Conservation (phyloP, 2,329 filamentous ascomycete species). For the Colletotrichum spaethianum region DNA sequence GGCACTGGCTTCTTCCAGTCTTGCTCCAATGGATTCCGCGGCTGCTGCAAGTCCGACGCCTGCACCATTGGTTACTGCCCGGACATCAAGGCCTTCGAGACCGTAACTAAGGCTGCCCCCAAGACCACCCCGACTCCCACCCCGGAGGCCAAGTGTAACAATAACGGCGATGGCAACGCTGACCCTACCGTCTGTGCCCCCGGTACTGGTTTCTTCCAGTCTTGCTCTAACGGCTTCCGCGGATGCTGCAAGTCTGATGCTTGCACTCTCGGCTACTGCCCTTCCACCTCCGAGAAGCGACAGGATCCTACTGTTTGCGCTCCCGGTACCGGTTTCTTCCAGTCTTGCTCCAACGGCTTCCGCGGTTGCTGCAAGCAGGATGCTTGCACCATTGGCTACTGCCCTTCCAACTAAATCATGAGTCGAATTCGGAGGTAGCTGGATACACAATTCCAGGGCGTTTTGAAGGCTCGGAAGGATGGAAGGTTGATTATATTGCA, state of each 20-base stretch:
- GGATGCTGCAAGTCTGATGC: conserved; percentile 37
- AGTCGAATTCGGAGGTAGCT: not conserved
- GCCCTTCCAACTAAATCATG: conserved; percentile 27
- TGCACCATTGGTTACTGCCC: conserved; percentile 35
- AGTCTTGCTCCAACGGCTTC: conserved; percentile 40
- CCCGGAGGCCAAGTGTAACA: conserved; percentile 6
- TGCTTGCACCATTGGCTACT: conserved; percentile 34
- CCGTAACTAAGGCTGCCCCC: conserved; percentile 10
- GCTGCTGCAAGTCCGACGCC: conserved; percentile 33
- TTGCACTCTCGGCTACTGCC: conserved; percentile 9
- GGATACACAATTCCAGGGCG: not conserved
- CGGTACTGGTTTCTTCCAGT: conserved; percentile 36
- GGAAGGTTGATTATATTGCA: conserved; percentile 2
- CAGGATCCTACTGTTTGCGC: conserved; percentile 20
- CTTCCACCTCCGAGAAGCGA: not conserved
- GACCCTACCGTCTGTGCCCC: conserved; percentile 33
- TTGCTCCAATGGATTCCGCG: conserved; percentile 30
- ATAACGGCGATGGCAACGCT: not conserved
- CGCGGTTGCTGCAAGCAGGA: conserved; percentile 35
- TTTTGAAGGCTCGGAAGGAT: not conserved
- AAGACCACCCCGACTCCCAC: conserved; percentile 6
- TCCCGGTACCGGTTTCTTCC: conserved; percentile 31
- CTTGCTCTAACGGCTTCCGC: conserved; percentile 36
- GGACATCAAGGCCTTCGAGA: conserved; percentile 31
- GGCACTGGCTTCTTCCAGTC: conserved; percentile 37